Evolutionary conservation across 495 filamentous ascomycete species (phyloP).

Genomic region (Podospora pseudoanserina): DNA sequence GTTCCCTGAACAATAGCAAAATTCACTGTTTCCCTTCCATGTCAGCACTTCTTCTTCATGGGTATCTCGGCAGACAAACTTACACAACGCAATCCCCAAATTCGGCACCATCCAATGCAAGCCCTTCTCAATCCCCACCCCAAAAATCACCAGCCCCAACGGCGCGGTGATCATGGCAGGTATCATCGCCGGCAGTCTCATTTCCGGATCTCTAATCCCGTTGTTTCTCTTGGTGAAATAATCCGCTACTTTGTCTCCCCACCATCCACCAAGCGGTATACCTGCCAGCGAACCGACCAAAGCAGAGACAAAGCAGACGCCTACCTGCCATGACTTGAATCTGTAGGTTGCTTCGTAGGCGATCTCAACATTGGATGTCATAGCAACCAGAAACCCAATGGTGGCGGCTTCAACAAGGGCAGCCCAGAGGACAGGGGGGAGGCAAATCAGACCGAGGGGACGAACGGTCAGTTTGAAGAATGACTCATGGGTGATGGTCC

Average conservation of each 20-base stretch:
- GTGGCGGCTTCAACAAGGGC: constrained; percentile 48
- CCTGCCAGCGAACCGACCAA: constrained; percentile 49
- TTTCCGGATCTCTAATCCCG: constrained; percentile 54
- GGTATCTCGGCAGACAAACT: constrained; percentile 12
- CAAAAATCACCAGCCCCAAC: constrained; percentile 48
- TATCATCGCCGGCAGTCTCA: constrained; percentile 49
- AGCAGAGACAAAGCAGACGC: constrained; percentile 48
- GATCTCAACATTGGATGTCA: constrained; percentile 48
- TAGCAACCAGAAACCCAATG: constrained; percentile 52
- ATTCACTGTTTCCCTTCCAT: constrained; percentile 33
- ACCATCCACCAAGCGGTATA: constrained; percentile 46
- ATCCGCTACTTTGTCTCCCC: constrained; percentile 51
- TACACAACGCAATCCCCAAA: constrained; percentile 45
- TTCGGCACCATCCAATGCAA: constrained; percentile 56
- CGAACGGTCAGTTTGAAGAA: constrained; percentile 47
- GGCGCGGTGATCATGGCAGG: constrained; percentile 45
- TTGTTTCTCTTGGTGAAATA: constrained; percentile 48
- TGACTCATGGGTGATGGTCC: constrained; percentile 41
- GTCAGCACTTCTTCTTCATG: not conserved
- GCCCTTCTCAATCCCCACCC: constrained; percentile 47
- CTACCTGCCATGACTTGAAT: constrained; percentile 48
- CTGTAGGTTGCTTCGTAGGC: constrained; percentile 45
- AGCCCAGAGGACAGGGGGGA: constrained; percentile 51
- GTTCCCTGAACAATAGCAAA: constrained; percentile 51
- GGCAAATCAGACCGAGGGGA: constrained; percentile 43